phyloP scores from a whole-genome alignment of 768 basidiomycete species.

The Trametes maxima region DNA sequence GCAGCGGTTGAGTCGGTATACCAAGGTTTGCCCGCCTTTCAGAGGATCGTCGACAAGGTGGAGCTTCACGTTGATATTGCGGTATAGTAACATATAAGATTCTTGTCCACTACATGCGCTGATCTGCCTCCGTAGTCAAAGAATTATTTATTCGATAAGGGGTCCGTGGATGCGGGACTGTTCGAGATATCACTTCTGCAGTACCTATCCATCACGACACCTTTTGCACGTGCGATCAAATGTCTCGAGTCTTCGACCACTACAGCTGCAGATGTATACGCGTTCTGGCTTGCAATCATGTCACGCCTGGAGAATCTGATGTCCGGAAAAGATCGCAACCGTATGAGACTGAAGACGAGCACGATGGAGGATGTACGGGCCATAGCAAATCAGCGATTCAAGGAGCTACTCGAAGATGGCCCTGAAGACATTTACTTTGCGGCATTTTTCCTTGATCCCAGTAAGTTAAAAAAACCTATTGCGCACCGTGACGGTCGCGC shows the following conservation, averaged over 20 bases:
- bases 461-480: too few relatives aligned
- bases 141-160: background rate
- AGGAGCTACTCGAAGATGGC: background rate
- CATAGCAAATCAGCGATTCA: conserved; percentile 3
- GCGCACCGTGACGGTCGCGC: too few relatives aligned
- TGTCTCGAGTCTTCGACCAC: background rate
- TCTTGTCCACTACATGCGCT: background rate
- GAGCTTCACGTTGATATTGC: background rate
- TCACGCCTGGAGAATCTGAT: background rate
- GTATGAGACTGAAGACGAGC: background rate
- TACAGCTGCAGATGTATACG: background rate
- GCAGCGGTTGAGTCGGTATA: background rate
- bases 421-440: too few relatives aligned
- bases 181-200: background rate
- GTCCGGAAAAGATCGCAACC: background rate
- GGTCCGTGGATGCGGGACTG: background rate
- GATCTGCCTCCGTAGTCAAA: background rate
- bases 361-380: background rate
- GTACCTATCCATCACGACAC: background rate
- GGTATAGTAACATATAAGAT: background rate
- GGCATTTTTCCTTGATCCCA: too few relatives aligned
- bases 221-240: conserved; percentile 3
- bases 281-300: conserved; percentile 1
- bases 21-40: background rate
- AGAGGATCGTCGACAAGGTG: background rate